phyloP scores from a whole-genome alignment of 768 basidiomycete genomes.

The Nidularia pulvinata region DNA sequence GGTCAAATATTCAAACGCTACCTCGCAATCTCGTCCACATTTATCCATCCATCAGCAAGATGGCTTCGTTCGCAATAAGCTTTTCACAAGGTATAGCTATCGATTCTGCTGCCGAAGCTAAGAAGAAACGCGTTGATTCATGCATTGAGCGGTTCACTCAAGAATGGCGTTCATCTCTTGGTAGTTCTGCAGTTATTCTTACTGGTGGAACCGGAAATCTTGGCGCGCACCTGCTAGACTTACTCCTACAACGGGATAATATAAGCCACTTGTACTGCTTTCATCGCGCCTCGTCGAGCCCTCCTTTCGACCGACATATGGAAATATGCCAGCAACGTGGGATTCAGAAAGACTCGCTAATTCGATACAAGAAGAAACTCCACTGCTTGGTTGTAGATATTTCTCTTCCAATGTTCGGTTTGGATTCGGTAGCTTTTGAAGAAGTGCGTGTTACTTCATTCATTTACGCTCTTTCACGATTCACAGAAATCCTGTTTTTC shows the following conservation, averaged over 20 bases:
- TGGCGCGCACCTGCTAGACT: conserved; percentile 20
- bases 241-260: conserved; percentile 11
- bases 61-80: background rate
- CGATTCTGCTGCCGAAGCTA: background rate
- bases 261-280: conserved; percentile 18
- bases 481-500: background rate
- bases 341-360: background rate
- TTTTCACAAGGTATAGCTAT: background rate
- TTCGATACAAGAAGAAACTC: background rate
- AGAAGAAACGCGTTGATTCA: background rate
- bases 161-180: too few relatives aligned
- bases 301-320: conserved; percentile 1
- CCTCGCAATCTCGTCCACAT: conserved; percentile 6
- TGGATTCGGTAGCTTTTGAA: conserved; percentile 1
- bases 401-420: background rate
- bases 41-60: background rate
- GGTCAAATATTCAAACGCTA: background rate
- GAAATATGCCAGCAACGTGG: background rate
- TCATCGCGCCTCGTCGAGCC: conserved; percentile 12
- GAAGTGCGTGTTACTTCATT: background rate
- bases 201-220: conserved; percentile 32
- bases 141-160: conserved; percentile 3
- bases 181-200: conserved; percentile 13
- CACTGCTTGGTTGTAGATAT: conserved; percentile 1
- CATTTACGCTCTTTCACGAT: too few relatives aligned